Conservation (phyloP, 306 rosid species). For the Quercus variabilis region DNA sequence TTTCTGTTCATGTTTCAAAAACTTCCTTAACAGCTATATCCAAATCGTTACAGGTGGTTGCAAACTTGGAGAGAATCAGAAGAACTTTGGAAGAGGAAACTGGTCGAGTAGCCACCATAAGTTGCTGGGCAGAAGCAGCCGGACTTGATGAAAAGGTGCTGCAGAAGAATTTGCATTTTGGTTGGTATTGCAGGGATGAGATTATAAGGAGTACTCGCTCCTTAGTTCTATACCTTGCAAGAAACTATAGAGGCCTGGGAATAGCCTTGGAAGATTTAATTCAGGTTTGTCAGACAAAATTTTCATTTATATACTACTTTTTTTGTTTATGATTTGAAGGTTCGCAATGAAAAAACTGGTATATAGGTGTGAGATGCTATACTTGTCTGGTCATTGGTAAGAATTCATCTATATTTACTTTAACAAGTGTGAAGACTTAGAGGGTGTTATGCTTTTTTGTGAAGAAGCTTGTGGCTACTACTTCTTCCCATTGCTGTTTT, state of each 20-base stretch:
- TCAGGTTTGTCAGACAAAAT: conserved; percentile 57
- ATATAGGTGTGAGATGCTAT: neutral
- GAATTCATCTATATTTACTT: neutral
- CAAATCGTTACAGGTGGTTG: conserved; percentile 48
- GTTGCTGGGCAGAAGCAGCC: conserved; percentile 80
- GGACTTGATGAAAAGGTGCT: conserved; percentile 62
- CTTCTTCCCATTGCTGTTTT: neutral
- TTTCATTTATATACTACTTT: neutral
- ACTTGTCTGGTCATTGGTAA: neutral
- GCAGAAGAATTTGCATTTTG: conserved; percentile 48
- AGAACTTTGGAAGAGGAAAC: conserved; percentile 61
- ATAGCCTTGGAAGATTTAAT: conserved; percentile 72
- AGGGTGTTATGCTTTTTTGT: neutral
- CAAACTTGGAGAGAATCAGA: conserved; percentile 66
- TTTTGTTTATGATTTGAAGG: neutral
- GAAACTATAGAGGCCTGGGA: conserved; percentile 77
- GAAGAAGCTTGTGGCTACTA: neutral
- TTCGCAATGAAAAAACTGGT: neutral
- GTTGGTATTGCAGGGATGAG: conserved; percentile 74
- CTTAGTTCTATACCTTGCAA: conserved; percentile 65
- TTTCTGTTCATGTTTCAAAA: neutral
- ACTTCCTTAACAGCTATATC: neutral
- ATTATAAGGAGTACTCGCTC: conserved; percentile 72
- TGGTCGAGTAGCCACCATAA: conserved; percentile 51
- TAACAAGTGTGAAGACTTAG: neutral